Evolutionary conservation across 2,329 filamentous ascomycete species (phyloP).

Genomic region (Trichoderma polysporum): DNA sequence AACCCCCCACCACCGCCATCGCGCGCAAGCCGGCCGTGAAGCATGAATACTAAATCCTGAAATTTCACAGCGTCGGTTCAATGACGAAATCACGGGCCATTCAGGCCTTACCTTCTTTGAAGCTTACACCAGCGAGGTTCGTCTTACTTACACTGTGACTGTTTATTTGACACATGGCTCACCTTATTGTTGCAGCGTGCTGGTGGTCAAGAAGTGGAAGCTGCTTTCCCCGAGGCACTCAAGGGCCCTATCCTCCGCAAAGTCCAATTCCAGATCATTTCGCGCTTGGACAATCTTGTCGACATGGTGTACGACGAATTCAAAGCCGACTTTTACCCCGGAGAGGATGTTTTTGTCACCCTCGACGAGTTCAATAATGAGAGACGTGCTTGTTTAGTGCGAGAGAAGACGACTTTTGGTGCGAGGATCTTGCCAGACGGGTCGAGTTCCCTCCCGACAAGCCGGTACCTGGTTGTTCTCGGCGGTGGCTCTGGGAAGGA

Average conservation of each 20-base stretch:
- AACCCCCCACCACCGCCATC: background rate
- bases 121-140: conserved; percentile 85
- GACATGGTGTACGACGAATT: conserved; percentile 74
- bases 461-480: conserved; percentile 75
- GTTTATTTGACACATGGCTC: background rate
- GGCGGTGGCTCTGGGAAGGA: conserved; percentile 67
- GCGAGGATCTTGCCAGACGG: conserved; percentile 62
- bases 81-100: conserved; percentile 93
- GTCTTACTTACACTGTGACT: conserved; percentile 32
- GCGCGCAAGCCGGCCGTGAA: background rate
- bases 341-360: conserved; percentile 76
- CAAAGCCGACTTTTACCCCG: conserved; percentile 86
- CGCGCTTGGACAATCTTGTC: conserved; percentile 79
- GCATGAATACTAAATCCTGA: conserved; percentile 19
- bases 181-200: conserved; percentile 54
- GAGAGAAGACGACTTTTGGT: conserved; percentile 81
- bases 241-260: conserved; percentile 87
- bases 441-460: conserved; percentile 66
- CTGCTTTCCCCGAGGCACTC: conserved; percentile 84
- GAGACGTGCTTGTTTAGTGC: conserved; percentile 69
- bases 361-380: conserved; percentile 64
- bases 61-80: conserved; percentile 71
- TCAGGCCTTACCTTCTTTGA: conserved; percentile 91
- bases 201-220: conserved; percentile 85
- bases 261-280: conserved; percentile 87